Evolutionary conservation across 306 rosid genomes (phyloP).

Genomic region (Boehmeria nivea): DNA sequence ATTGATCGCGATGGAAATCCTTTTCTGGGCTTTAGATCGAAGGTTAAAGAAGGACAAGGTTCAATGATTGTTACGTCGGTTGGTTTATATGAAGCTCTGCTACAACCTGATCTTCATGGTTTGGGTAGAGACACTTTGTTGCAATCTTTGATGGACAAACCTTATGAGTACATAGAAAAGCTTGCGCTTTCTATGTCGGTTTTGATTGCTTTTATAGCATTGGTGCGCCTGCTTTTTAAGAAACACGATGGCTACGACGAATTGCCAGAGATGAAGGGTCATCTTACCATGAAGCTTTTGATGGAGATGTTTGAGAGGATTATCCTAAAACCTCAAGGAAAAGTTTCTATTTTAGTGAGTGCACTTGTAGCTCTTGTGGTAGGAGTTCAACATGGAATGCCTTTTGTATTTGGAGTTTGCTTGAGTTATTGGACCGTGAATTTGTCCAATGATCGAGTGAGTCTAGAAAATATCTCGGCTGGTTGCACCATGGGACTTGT

Average conservation of each 20-base stretch:
- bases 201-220: constrained; percentile 29
- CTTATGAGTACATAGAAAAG: constrained; percentile 31
- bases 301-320: constrained; percentile 30
- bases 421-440: constrained; percentile 33
- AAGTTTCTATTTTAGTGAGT: constrained; percentile 33
- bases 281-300: constrained; percentile 29
- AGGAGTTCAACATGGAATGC: constrained; percentile 59
- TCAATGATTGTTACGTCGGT: constrained; percentile 49
- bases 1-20: constrained; percentile 33
- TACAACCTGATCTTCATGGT: neutral
- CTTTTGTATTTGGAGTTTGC: constrained; percentile 36
- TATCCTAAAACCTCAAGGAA: constrained; percentile 34
- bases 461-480: constrained; percentile 38
- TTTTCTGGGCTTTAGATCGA: constrained; percentile 47
- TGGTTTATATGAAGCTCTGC: constrained; percentile 13
- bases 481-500: constrained; percentile 61
- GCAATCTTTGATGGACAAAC: constrained; percentile 41
- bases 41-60: constrained; percentile 42
- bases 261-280: constrained; percentile 51
- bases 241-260: constrained; percentile 33
- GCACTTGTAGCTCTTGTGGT: constrained; percentile 25
- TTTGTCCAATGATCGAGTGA: constrained; percentile 12
- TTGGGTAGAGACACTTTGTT: constrained; percentile 21
- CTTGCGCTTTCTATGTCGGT: constrained; percentile 26
- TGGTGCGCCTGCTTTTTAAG: constrained; percentile 36